Percentiles rank a stretch among this genome's conserved stretches.
Evolutionary conservation across 768 basidiomycete species (phyloP).

Genomic region (Boletus sp.): DNA sequence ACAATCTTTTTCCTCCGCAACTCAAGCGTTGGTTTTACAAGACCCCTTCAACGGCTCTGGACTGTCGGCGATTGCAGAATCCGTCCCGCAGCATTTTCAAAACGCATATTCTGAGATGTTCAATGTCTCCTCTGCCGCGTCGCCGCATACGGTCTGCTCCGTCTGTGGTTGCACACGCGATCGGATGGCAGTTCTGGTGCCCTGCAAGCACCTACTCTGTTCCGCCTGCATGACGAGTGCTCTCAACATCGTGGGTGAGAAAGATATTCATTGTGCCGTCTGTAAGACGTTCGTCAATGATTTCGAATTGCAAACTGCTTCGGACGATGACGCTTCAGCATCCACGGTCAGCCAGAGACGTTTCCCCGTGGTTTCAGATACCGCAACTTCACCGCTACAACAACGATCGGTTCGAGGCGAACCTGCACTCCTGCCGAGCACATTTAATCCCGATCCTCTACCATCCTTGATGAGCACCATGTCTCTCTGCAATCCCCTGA

Average conservation of each 20-base stretch:
- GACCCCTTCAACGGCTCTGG: conserved; percentile 41
- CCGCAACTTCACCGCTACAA: conserved; percentile 20
- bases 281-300: conserved; percentile 68
- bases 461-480: conserved; percentile 34
- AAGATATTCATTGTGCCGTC: conserved; percentile 81
- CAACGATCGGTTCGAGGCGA: conserved; percentile 25
- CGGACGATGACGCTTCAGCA: conserved; percentile 25
- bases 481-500: conserved; percentile 28
- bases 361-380: conserved; percentile 10
- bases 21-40: conserved; percentile 36
- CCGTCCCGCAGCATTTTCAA: conserved; percentile 23
- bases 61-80: conserved; percentile 33
- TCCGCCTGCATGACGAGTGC: conserved; percentile 81
- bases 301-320: conserved; percentile 49
- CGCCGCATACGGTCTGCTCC: conserved; percentile 45
- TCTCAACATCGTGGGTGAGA: conserved; percentile 86
- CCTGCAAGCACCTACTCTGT: conserved; percentile 75
- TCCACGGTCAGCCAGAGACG: conserved; percentile 15
- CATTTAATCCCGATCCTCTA: conserved; percentile 22
- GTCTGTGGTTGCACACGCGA: conserved; percentile 54
- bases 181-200: conserved; percentile 62
- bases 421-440: conserved; percentile 27
- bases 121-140: conserved; percentile 6
- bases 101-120: conserved; percentile 24
- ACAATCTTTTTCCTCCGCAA: conserved; percentile 33